Conservation (phyloP, 257 asterid genomes). For the Prunella vulgaris region DNA sequence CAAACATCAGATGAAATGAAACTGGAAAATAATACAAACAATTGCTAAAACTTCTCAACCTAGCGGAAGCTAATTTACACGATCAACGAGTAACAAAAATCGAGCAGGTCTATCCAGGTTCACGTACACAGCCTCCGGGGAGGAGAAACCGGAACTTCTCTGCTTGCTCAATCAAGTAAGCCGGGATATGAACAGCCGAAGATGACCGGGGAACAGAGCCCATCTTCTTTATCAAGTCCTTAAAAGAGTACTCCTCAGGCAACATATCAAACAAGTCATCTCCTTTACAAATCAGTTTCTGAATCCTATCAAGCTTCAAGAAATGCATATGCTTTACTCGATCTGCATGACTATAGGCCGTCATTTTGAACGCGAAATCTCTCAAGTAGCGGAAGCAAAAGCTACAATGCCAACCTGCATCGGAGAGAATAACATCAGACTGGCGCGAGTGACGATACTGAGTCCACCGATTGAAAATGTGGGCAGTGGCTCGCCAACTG, state of each 20-base stretch:
- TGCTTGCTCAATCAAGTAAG: slow-evolving; percentile 67
- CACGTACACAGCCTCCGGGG: slow-evolving; percentile 81
- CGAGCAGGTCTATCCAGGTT: slow-evolving; percentile 21
- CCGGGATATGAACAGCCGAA: slow-evolving; percentile 84
- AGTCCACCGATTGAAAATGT: slow-evolving; percentile 52
- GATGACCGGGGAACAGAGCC: slow-evolving; percentile 75
- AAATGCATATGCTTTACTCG: slow-evolving; percentile 31
- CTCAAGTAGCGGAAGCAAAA: slow-evolving; percentile 45
- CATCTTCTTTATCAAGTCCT: slow-evolving; percentile 78
- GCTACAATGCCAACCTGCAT: slow-evolving; percentile 98
- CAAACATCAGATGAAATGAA: too few species aligned
- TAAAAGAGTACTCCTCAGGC: slow-evolving; percentile 87
- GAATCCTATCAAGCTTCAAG: slow-evolving; percentile 62
- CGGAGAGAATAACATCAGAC: slow-evolving; percentile 58
- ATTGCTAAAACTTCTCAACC: neutral
- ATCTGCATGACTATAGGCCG: slow-evolving; percentile 31
- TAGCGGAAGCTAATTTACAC: neutral
- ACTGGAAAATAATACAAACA: neutral
- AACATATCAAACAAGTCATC: slow-evolving; percentile 85
- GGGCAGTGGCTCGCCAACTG: slow-evolving; percentile 82
- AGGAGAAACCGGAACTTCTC: slow-evolving; percentile 71
- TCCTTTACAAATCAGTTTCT: slow-evolving; percentile 62
- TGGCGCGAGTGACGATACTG: slow-evolving; percentile 70
- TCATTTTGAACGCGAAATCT: slow-evolving; percentile 33
- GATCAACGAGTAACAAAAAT: too few species aligned